A percentile compares a stretch with the other conserved stretches of the same genome.
Evolutionary conservation across 2,329 filamentous ascomycete species (phyloP).

Genomic region (Diaporthe nobilis): DNA sequence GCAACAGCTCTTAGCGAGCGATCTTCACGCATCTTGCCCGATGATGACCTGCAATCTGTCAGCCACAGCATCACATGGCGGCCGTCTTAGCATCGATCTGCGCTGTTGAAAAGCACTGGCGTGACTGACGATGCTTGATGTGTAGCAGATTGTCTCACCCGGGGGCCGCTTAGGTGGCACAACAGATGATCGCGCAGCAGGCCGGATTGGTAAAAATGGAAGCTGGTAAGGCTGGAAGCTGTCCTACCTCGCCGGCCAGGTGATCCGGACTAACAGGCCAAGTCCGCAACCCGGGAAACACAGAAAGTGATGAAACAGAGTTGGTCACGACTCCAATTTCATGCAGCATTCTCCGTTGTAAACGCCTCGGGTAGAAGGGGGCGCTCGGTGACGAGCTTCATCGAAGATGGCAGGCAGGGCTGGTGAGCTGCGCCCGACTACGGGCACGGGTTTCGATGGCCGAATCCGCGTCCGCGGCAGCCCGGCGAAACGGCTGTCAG

Average conservation of each 20-base stretch:
- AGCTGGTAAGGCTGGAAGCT: conserved; percentile 28
- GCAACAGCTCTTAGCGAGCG: neutral
- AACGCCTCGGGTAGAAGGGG: neutral
- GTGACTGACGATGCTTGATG: neutral
- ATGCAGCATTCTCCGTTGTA: neutral
- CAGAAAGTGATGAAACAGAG: neutral
- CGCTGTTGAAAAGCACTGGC: neutral
- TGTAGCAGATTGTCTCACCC: conserved; percentile 12
- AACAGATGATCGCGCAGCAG: conserved; percentile 2
- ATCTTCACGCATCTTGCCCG: neutral
- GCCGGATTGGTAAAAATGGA: neutral
- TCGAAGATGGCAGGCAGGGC: neutral
- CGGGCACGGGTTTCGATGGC: neutral
- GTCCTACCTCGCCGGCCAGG: neutral
- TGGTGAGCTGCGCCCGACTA: neutral
- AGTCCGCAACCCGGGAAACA: neutral
- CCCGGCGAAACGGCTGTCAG: neutral
- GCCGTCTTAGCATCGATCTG: conserved; percentile 7
- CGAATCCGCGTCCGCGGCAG: conserved; percentile 14
- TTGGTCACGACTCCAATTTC: neutral
- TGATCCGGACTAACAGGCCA: neutral
- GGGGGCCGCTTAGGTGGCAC: neutral
- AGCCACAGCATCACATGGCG: conserved; percentile 5
- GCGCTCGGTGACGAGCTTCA: neutral
- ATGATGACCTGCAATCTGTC: neutral